Percentiles rank a stretch among this genome's conserved stretches.
phyloP scores from a whole-genome alignment of 371 early-diverging fungal genomes.

The Saksenaea oblongispora region DNA sequence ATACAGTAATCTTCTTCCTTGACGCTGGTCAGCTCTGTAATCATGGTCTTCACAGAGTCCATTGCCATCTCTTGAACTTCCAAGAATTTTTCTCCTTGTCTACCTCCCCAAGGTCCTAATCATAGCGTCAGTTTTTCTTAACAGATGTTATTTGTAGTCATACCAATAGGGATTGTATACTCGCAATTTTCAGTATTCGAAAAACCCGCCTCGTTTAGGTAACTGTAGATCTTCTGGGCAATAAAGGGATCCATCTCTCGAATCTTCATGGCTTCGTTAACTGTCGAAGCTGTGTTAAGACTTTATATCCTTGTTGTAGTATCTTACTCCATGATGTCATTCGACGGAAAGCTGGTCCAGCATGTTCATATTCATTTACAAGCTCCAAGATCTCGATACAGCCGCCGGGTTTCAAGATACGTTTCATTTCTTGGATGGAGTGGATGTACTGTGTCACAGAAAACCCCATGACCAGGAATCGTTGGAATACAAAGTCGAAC shows the following conservation, averaged over 20 bases:
- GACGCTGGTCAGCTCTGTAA: conserved; percentile 23
- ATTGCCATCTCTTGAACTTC: conserved; percentile 39
- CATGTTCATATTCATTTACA: conserved; percentile 33
- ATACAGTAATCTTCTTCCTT: conserved; percentile 20
- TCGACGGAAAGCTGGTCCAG: conserved; percentile 32
- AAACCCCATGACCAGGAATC: conserved; percentile 50
- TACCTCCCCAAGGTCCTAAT: conserved; percentile 41
- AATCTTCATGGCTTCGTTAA: conserved; percentile 28
- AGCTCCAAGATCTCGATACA: conserved; percentile 44
- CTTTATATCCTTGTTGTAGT: background rate
- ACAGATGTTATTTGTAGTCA: background rate
- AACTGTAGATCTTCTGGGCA: conserved; percentile 36
- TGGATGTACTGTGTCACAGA: conserved; percentile 29
- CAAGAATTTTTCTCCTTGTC: conserved; percentile 32
- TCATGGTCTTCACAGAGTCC: conserved; percentile 43
- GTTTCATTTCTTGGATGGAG: conserved; percentile 40
- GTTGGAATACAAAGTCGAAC: conserved; percentile 50
- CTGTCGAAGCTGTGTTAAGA: conserved; percentile 13
- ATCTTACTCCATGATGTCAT: conserved; percentile 43
- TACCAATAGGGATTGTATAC: conserved; percentile 42
- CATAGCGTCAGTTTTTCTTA: background rate
- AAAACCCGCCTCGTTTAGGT: conserved; percentile 28
- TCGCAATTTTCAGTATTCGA: conserved; percentile 21
- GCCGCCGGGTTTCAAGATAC: conserved; percentile 42
- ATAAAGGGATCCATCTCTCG: conserved; percentile 42